Conservation (phyloP, 768 basidiomycete genomes). For the Russula dissimulans region DNA sequence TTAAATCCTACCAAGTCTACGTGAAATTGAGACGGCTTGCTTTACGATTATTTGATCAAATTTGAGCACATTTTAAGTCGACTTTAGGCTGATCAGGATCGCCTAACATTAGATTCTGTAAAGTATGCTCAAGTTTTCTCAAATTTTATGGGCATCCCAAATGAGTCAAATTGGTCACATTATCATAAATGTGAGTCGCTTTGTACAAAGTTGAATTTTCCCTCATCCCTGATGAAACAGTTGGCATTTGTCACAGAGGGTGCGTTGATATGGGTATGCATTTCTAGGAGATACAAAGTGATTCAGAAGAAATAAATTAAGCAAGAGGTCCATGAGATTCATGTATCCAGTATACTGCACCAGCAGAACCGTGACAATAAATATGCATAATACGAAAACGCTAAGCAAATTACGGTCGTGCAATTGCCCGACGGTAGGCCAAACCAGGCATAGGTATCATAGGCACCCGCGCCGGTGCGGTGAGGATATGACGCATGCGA, state of each 20-base stretch:
- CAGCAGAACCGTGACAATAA: background rate
- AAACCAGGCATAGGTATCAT: background rate
- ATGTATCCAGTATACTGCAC: background rate
- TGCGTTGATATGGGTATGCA: background rate
- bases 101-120: no score
- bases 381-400: background rate
- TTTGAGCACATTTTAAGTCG: no score
- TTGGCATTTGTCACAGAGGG: background rate
- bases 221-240: no score
- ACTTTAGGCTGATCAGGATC: no score
- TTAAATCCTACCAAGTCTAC: no score
- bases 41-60: no score
- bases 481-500: background rate
- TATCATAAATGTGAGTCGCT: no score
- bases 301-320: background rate
- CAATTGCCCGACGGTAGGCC: background rate
- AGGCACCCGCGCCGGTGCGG: background rate
- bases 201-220: no score
- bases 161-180: no score
- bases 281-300: background rate
- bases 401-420: background rate
- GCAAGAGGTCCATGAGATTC: background rate
- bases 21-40: no score
- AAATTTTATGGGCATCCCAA: no score
- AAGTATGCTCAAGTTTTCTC: no score